phyloP scores from a whole-genome alignment of 805 yeast genomes.

The Candida quercuum region DNA sequence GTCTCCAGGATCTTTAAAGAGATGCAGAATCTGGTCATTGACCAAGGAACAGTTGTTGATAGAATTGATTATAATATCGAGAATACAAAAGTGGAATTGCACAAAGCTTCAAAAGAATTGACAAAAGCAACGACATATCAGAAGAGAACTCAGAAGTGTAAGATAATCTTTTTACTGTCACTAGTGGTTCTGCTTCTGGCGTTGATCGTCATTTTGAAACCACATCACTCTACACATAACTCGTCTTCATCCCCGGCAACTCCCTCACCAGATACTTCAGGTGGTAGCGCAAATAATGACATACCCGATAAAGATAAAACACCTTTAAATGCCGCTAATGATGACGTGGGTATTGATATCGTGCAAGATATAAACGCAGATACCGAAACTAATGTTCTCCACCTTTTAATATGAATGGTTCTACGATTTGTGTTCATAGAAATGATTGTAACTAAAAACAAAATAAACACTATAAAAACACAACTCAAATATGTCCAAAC shows the following conservation, averaged over 20 bases:
- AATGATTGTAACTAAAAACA: too few species aligned
- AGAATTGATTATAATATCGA: slow-evolving; percentile 89
- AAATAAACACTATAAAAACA: not conserved
- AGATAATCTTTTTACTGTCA: slow-evolving; percentile 67
- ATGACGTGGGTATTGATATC: not conserved
- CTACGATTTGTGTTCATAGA: too few species aligned
- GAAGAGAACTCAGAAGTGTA: slow-evolving; percentile 86
- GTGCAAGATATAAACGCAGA: not conserved
- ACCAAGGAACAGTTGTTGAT: slow-evolving; percentile 92
- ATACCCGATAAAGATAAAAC: slow-evolving; percentile 10
- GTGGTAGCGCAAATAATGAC: slow-evolving; percentile 2
- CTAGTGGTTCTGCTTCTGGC: slow-evolving; percentile 68
- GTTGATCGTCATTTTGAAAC: slow-evolving; percentile 66
- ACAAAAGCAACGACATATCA: slow-evolving; percentile 76
- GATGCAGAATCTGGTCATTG: slow-evolving; percentile 85
- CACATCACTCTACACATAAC: slow-evolving; percentile 32
- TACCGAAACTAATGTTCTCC: not conserved
- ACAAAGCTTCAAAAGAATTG: slow-evolving; percentile 73
- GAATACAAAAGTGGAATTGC: slow-evolving; percentile 70
- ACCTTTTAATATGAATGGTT: not conserved
- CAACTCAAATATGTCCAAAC: not conserved
- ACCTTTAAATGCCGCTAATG: slow-evolving; percentile 1
- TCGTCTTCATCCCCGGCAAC: not conserved
- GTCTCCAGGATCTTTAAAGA: slow-evolving; percentile 91
- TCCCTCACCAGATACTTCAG: slow-evolving; percentile 3